Percentiles rank a stretch among this genome's conserved stretches.
Evolutionary conservation across 495 filamentous ascomycete species (phyloP).

Genomic region (Tuber umbilicatum): DNA sequence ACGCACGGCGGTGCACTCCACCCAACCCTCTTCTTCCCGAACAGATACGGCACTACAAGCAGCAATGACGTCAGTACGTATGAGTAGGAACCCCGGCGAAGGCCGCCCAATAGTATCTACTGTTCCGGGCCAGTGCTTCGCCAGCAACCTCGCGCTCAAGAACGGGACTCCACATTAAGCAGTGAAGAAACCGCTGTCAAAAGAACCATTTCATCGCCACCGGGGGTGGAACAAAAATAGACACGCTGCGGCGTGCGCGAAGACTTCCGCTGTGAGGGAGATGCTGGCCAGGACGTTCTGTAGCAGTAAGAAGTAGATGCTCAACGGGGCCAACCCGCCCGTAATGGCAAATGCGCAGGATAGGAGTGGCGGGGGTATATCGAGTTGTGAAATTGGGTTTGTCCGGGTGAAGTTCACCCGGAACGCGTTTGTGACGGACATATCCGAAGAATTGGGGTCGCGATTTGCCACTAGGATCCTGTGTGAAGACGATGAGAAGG

Average conservation of each 20-base stretch:
- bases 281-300: neutral
- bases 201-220: conserved; percentile 47
- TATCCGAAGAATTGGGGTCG: neutral
- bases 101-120: neutral
- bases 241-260: neutral
- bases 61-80: neutral
- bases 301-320: neutral
- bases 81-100: neutral
- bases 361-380: neutral
- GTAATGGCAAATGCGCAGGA: neutral
- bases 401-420: neutral
- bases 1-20: neutral
- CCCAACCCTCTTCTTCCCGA: neutral
- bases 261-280: neutral
- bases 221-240: conserved; percentile 40
- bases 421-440: neutral
- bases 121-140: neutral
- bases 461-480: neutral
- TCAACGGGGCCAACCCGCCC: neutral
- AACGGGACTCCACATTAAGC: neutral
- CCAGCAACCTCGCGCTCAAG: neutral
- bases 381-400: neutral
- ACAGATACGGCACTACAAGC: neutral
- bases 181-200: conserved; percentile 23
- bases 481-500: neutral